A percentile compares a stretch with the other conserved stretches of the same genome.
Conservation (phyloP, 768 basidiomycete species). For the Macrolepiota albuminosa region DNA sequence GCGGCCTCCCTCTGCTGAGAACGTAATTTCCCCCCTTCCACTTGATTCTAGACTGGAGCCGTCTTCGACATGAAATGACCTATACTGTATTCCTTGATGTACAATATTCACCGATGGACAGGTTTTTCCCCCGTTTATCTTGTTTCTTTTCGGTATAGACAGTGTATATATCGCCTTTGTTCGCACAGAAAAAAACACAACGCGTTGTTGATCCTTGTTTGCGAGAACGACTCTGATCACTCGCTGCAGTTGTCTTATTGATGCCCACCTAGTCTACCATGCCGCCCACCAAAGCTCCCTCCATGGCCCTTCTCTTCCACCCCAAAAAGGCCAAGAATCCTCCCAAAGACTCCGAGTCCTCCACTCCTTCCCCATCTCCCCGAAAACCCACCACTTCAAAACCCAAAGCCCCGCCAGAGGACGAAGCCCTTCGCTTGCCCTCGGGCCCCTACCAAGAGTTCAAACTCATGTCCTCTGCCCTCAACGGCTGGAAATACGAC, state of each 20-base stretch:
- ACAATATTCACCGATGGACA: slow-evolving; percentile 8
- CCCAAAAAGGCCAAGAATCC: slow-evolving; percentile 50
- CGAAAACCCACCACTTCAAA: slow-evolving; percentile 38
- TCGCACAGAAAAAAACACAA: neutral
- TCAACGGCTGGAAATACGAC: slow-evolving; percentile 89
- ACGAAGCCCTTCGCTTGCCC: slow-evolving; percentile 52
- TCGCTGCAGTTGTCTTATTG: no score
- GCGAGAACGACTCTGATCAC: no score
- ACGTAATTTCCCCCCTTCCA: slow-evolving; percentile 42
- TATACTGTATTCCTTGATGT: slow-evolving; percentile 11
- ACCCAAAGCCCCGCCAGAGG: slow-evolving; percentile 40
- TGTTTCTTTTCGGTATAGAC: slow-evolving; percentile 3
- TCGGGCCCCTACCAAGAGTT: slow-evolving; percentile 72
- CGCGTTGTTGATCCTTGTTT: slow-evolving; percentile 11
- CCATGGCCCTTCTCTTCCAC: slow-evolving; percentile 53
- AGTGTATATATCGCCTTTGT: slow-evolving; percentile 1
- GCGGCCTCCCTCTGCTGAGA: slow-evolving; percentile 61
- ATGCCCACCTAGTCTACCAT: slow-evolving; percentile 21
- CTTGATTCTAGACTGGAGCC: slow-evolving; percentile 39
- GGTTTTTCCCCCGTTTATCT: neutral
- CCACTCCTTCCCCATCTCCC: slow-evolving; percentile 22
- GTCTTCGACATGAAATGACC: slow-evolving; percentile 26
- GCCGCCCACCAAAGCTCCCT: slow-evolving; percentile 37
- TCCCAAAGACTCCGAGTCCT: slow-evolving; percentile 18
- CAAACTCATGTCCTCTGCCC: slow-evolving; percentile 70